Evolutionary conservation across 169 alveolate genomes (phyloP).

Genomic region (Babesia gibsoni): DNA sequence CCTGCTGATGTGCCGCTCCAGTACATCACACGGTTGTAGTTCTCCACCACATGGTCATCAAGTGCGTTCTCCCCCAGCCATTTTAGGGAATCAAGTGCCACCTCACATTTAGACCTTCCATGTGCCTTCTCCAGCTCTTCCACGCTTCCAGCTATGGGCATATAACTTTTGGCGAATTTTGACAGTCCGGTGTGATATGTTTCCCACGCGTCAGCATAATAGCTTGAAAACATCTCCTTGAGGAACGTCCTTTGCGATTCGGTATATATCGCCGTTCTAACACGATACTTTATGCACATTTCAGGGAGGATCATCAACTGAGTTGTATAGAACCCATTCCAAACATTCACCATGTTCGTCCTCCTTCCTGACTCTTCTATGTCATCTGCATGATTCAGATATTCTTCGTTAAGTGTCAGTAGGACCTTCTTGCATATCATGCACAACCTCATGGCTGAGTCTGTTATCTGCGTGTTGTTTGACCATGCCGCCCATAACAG

Average conservation of each 20-base stretch:
- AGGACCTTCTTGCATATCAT: neutral
- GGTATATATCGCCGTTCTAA: neutral
- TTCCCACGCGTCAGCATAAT: neutral
- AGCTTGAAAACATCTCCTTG: neutral
- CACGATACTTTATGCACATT: too few relatives aligned
- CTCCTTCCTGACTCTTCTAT: neutral
- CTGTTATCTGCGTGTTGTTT: neutral
- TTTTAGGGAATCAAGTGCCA: neutral
- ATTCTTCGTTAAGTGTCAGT: neutral
- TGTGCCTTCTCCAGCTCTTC: neutral
- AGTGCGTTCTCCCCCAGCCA: too few relatives aligned
- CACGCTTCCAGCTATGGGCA: neutral
- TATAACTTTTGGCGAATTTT: neutral
- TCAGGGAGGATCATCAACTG: neutral
- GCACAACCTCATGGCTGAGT: neutral
- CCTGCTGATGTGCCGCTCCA: too few relatives aligned
- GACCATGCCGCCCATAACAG: constrained; percentile 4
- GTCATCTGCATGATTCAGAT: neutral
- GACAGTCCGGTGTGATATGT: neutral
- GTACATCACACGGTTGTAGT: too few relatives aligned
- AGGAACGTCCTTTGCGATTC: neutral
- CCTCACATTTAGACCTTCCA: neutral
- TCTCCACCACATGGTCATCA: too few relatives aligned
- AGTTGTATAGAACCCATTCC: neutral
- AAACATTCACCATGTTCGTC: neutral